Percentiles rank a stretch among this genome's conserved stretches.
Evolutionary conservation across 208 protist genomes (phyloP).

Genomic region (Trypanosoma boissoni): DNA sequence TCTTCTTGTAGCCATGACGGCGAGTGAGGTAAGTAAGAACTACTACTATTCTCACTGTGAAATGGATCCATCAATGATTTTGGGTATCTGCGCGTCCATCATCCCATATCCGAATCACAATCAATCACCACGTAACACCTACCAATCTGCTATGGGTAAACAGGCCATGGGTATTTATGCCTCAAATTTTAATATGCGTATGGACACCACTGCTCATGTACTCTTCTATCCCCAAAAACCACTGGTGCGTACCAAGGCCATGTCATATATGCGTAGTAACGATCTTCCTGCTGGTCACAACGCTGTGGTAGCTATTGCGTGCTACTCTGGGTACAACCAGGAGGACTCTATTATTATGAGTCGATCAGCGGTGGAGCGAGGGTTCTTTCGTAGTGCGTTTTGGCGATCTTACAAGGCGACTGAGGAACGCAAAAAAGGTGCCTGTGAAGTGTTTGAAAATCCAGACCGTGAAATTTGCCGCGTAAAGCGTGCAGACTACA

Average conservation of each 20-base stretch:
- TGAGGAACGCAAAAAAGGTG: constrained; percentile 67
- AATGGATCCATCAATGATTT: constrained; percentile 97
- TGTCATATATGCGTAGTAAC: constrained; percentile 94
- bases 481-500: constrained; percentile 90
- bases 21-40: constrained; percentile 62
- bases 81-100: constrained; percentile 94
- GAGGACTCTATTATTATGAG: constrained; percentile 98
- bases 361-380: constrained; percentile 95
- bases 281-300: constrained; percentile 97
- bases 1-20: constrained; percentile 44
- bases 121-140: constrained; percentile 95
- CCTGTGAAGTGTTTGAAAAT: constrained; percentile 92
- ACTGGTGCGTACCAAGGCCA: constrained; percentile 87
- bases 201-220: constrained; percentile 95
- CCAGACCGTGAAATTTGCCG: constrained; percentile 84
- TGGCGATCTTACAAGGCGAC: constrained; percentile 92
- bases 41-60: constrained; percentile 96
- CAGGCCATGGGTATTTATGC: constrained; percentile 95
- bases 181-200: constrained; percentile 92
- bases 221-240: constrained; percentile 97
- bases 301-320: constrained; percentile 94
- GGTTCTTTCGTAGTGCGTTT: constrained; percentile 85
- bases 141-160: constrained; percentile 98
- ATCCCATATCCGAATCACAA: constrained; percentile 98
- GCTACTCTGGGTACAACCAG: constrained; percentile 98